A percentile compares a stretch with the other conserved stretches of the same genome.
These are phyloP conservation scores for Penicillium mononematosum DNA, from an alignment of 495 filamentous ascomycete species.

Conservation along the genomic window DNA sequence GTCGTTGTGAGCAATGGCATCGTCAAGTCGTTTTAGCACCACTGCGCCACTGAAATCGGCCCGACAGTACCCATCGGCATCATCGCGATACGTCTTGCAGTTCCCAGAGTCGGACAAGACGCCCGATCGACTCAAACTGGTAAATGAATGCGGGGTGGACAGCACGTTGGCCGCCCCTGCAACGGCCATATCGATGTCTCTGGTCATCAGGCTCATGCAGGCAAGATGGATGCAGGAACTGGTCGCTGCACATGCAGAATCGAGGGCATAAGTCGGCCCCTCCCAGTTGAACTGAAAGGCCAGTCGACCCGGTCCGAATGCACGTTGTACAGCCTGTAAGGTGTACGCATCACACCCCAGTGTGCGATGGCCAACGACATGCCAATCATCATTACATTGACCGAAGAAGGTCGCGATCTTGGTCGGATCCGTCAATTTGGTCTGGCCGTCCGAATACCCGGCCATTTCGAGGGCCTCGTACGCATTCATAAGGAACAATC, in stretches of 20 bases:
- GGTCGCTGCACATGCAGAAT: background rate
- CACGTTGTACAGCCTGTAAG: background rate
- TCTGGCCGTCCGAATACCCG: constrained; percentile 22
- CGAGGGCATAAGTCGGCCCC: background rate
- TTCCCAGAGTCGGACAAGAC: constrained; percentile 66
- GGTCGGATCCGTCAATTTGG: constrained; percentile 14
- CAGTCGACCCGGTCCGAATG: background rate
- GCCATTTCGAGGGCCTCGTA: constrained; percentile 38
- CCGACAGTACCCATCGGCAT: constrained; percentile 72
- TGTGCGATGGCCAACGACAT: background rate
- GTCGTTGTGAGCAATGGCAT: constrained; percentile 49
- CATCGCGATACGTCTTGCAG: constrained; percentile 69
- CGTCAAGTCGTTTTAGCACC: constrained; percentile 45
- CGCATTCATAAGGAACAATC: constrained; percentile 29
- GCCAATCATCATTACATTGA: constrained; percentile 11
- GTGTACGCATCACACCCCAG: constrained; percentile 30
- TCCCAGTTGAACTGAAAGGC: background rate
- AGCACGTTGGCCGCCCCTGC: constrained; percentile 68
- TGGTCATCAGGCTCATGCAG: constrained; percentile 63
- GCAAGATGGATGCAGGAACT: constrained; percentile 61
- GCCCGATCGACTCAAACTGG: constrained; percentile 65
- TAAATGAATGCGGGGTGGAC: constrained; percentile 70
- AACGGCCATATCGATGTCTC: constrained; percentile 69
- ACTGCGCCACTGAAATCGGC: constrained; percentile 46
- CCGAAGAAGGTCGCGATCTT: constrained; percentile 36